These are phyloP conservation scores for Blastomyces gilchristii DNA, from an alignment of 2,329 filamentous ascomycete species.

Conservation along the genomic window DNA sequence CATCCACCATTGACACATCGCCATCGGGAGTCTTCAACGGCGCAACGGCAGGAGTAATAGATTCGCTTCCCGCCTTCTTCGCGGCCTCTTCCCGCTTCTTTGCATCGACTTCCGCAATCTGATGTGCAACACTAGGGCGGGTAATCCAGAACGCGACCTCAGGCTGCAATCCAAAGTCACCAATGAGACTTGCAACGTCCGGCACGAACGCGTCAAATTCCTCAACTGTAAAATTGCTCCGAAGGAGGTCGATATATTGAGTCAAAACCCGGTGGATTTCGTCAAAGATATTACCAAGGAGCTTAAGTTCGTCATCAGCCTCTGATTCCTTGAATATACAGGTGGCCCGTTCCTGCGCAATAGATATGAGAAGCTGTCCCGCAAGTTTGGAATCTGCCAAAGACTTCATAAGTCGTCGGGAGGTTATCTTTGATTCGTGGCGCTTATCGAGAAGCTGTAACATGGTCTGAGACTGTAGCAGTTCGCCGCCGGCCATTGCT, in stretches of 20 bases:
- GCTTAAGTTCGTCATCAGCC: conserved; percentile 68
- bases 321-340: conserved; percentile 65
- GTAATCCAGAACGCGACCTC: conserved; percentile 77
- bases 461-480: conserved; percentile 69
- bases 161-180: conserved; percentile 67
- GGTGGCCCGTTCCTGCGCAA: conserved; percentile 82
- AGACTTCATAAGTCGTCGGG: conserved; percentile 68
- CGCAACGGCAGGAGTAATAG: conserved; percentile 5
- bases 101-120: conserved; percentile 41
- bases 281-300: conserved; percentile 77
- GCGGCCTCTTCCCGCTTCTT: conserved; percentile 20
- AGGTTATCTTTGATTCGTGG: conserved; percentile 62
- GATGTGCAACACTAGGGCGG: conserved; percentile 60
- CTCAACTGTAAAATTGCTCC: conserved; percentile 62
- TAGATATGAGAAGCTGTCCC: conserved; percentile 73
- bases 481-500: conserved; percentile 77
- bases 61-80: conserved; percentile 22
- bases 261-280: conserved; percentile 76
- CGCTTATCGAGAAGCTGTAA: conserved; percentile 72
- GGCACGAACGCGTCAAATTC: conserved; percentile 75
- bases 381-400: conserved; percentile 69
- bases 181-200: conserved; percentile 60
- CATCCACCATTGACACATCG: conserved; percentile 24
- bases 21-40: conserved; percentile 19
- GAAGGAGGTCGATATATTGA: conserved; percentile 82